phyloP scores from a whole-genome alignment of 208 protist species.

The Zelonia costaricensis region DNA sequence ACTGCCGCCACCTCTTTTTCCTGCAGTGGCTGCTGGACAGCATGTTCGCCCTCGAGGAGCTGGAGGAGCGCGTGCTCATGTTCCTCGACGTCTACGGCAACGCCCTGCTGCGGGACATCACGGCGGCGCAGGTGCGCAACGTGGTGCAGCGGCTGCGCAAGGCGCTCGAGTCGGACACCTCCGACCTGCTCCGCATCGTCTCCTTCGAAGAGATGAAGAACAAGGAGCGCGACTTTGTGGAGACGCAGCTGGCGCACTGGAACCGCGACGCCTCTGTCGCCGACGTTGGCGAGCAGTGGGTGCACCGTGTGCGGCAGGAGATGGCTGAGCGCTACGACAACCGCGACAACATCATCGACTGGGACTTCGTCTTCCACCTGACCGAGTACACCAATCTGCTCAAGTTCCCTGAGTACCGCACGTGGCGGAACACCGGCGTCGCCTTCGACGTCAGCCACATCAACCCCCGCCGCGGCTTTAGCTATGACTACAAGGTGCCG shows the following conservation, averaged over 20 bases:
- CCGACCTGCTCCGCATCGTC: constrained; percentile 35
- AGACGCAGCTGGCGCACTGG: constrained; percentile 85
- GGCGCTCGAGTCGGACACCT: constrained; percentile 34
- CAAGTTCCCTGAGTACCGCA: constrained; percentile 90
- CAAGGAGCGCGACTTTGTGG: constrained; percentile 87
- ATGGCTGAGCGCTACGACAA: constrained; percentile 93
- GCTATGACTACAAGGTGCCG: constrained; percentile 72
- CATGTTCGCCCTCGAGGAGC: constrained; percentile 81
- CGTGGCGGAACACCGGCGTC: constrained; percentile 85
- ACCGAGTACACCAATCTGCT: constrained; percentile 85
- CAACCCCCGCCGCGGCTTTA: constrained; percentile 81
- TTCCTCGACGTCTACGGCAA: constrained; percentile 91
- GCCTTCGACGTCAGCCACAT: constrained; percentile 88
- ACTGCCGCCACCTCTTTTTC: constrained; percentile 90
- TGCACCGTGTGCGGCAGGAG: constrained; percentile 71
- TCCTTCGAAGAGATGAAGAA: constrained; percentile 83
- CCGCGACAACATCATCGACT: constrained; percentile 92
- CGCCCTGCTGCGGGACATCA: constrained; percentile 70
- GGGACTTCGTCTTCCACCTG: constrained; percentile 90
- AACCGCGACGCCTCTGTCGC: constrained; percentile 49
- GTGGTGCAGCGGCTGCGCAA: constrained; percentile 67
- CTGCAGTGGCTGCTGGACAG: constrained; percentile 91
- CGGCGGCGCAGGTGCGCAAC: constrained; percentile 67
- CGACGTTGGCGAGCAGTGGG: constrained; percentile 67
- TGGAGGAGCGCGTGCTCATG: constrained; percentile 91